Conservation (phyloP, 2,329 filamentous ascomycete species). For the Colletotrichum eleusines region DNA sequence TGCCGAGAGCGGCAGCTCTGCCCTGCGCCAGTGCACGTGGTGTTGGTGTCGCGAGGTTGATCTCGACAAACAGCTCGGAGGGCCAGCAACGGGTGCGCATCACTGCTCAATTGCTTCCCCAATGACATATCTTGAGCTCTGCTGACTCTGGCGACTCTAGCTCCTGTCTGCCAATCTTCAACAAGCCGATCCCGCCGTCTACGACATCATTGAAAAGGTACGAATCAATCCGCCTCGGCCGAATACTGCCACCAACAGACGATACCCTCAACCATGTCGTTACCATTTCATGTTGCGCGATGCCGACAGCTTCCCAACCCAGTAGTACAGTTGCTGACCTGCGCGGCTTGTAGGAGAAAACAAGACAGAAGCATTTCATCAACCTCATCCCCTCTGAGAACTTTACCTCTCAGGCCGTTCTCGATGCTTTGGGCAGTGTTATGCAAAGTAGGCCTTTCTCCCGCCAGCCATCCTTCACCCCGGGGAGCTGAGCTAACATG, state of each 20-base stretch:
- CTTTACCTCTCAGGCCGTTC: conserved; percentile 92
- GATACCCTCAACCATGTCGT: neutral
- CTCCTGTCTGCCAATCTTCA: conserved; percentile 83
- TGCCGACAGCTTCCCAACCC: neutral
- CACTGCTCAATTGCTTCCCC: conserved; percentile 36
- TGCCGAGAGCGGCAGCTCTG: conserved; percentile 48
- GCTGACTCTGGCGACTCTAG: conserved; percentile 58
- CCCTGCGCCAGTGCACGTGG: conserved; percentile 6
- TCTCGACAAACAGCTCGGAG: conserved; percentile 64
- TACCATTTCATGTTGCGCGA: neutral
- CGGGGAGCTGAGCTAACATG: conserved; percentile 47
- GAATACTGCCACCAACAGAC: neutral
- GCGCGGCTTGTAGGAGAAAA: conserved; percentile 80
- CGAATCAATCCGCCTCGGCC: conserved; percentile 39
- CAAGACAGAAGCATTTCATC: conserved; percentile 96
- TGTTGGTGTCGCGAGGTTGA: conserved; percentile 50
- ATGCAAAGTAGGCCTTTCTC: conserved; percentile 83
- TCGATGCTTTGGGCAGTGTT: conserved; percentile 91
- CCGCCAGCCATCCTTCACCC: neutral
- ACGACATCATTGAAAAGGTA: conserved; percentile 91
- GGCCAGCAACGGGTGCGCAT: conserved; percentile 69
- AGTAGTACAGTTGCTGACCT: conserved; percentile 25
- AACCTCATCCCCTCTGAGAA: conserved; percentile 97
- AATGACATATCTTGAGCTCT: neutral
- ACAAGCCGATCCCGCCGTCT: conserved; percentile 88